Evolutionary conservation across 768 basidiomycete genomes (phyloP).

Genomic region (Amyloporia xantha): DNA sequence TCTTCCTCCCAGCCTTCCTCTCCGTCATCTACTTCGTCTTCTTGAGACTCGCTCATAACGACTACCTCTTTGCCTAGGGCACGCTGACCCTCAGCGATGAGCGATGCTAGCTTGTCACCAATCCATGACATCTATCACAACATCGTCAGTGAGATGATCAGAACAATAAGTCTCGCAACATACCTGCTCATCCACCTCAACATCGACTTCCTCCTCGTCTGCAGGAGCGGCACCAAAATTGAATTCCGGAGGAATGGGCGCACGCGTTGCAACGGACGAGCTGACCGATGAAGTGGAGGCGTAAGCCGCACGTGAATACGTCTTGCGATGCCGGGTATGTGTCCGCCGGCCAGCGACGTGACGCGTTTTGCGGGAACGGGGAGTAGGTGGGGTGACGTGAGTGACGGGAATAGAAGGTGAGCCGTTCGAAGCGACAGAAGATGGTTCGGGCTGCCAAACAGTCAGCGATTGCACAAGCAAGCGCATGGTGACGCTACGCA

Average conservation of each 20-base stretch:
- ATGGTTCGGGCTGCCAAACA: not conserved
- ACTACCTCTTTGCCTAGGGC: slow-evolving; percentile 77
- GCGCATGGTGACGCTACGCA: slow-evolving; percentile 13
- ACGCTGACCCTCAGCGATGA: slow-evolving; percentile 75
- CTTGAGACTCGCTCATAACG: slow-evolving; percentile 64
- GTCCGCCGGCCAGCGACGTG: slow-evolving; percentile 32
- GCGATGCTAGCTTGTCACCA: slow-evolving; percentile 54
- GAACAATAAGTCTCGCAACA: slow-evolving; percentile 10
- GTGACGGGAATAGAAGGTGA: slow-evolving; percentile 20
- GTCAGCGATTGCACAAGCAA: too few species aligned
- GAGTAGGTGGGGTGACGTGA: slow-evolving; percentile 32
- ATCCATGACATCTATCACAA: slow-evolving; percentile 73
- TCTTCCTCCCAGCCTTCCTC: slow-evolving; percentile 73
- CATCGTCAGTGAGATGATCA: not conserved
- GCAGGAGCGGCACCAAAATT: slow-evolving; percentile 27
- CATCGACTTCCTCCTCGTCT: slow-evolving; percentile 23
- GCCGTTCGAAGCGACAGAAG: not conserved
- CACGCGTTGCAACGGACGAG: slow-evolving; percentile 13
- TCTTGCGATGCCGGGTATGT: slow-evolving; percentile 31
- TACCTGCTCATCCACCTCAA: slow-evolving; percentile 43
- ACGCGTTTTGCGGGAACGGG: slow-evolving; percentile 31
- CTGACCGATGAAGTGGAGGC: slow-evolving; percentile 20
- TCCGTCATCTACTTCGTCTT: slow-evolving; percentile 76
- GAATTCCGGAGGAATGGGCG: slow-evolving; percentile 33
- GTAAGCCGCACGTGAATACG: slow-evolving; percentile 20